Base-by-base conservation (phyloP, 768 basidiomycete genomes). In the Candolleomyces aberdarensis region DNA sequence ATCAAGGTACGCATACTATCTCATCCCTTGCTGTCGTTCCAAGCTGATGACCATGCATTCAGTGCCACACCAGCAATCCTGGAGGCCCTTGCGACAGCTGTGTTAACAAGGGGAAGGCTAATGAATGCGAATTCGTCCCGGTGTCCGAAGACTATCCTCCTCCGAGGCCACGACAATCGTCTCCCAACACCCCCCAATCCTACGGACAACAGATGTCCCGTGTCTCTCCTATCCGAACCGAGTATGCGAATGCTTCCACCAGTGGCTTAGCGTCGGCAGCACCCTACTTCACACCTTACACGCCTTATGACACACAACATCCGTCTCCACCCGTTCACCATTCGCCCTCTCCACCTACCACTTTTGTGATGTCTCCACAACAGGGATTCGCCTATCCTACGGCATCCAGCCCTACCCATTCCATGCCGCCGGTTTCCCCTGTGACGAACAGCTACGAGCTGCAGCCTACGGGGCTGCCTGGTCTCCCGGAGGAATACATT, bases 1-100 rank as follows among this genome's bases (percentile, higher is more conserved):
- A 77, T 85, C 61, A 85, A 81, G 75, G 85, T 83, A 64, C 41
- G 64, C 67, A 26, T 46, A n/a, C 49, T 3, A 59, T 46, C 26
- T 10, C 39, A 40, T 55, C 57, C 50, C 57, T 49, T 15, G 22
- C 29, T 13, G 40, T 17, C 36, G 51, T 31, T 43, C 52, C 32
- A 20, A 32, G 50, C 46, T 59, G 46, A 56, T 41, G 26, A 13
- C 31, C 29, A 40, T 20, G 49, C 54, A 13, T 17, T 22, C 56
- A 74, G 77, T 76, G 75, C 67, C 67, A 68, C 14, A 72, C 67
- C 7, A 64, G 62, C 19, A 66, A 69, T 19, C 70, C 67, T 22
- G 62, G 66, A 14, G 50, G 65, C 49, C 70, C 72, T 31, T 82
- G 82, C 66, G 71, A 76, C 52, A 72, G 77, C 52, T 83, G 81